Conservation (phyloP, 2,329 filamentous ascomycete species). For the Aspergillus udagawae region DNA sequence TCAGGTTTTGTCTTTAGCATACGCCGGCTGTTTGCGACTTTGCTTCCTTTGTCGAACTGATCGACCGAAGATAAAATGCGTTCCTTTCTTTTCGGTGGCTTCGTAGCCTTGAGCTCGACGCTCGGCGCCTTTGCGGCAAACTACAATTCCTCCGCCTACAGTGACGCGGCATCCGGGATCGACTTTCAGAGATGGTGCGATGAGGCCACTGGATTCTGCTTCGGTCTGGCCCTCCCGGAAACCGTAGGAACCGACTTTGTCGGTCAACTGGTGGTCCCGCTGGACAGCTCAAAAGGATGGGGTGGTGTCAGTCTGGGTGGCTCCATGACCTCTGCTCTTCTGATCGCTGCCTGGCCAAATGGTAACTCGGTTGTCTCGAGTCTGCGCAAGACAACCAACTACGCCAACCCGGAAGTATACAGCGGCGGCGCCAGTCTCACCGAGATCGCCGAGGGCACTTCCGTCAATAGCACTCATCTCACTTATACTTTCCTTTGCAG, state of each 20-base stretch:
- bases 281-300: conserved; percentile 13
- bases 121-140: conserved; percentile 8
- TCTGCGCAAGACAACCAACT: conserved; percentile 10
- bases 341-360: conserved; percentile 15
- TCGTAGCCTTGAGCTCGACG: conserved; percentile 10
- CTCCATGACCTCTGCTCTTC: conserved; percentile 11
- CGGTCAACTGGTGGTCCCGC: conserved; percentile 14
- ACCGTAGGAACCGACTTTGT: conserved; percentile 11
- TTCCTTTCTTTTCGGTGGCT: conserved; percentile 7
- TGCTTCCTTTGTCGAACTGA: conserved; percentile 4
- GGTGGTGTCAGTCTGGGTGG: conserved; percentile 15
- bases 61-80: conserved; percentile 9
- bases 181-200: conserved; percentile 18
- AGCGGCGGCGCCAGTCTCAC: conserved; percentile 9
- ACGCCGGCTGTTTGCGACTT: neutral
- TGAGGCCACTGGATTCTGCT: conserved; percentile 11
- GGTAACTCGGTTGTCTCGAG: conserved; percentile 10
- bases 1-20: neutral
- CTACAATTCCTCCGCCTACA: conserved; percentile 16
- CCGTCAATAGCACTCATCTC: conserved; percentile 15
- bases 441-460: conserved; percentile 13
- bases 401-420: conserved; percentile 10
- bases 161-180: conserved; percentile 11
- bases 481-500: conserved; percentile 17
- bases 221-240: conserved; percentile 15